Evolutionary conservation across 2,329 filamentous ascomycete genomes (phyloP).

Genomic region (Metarhizium anisopliae): DNA sequence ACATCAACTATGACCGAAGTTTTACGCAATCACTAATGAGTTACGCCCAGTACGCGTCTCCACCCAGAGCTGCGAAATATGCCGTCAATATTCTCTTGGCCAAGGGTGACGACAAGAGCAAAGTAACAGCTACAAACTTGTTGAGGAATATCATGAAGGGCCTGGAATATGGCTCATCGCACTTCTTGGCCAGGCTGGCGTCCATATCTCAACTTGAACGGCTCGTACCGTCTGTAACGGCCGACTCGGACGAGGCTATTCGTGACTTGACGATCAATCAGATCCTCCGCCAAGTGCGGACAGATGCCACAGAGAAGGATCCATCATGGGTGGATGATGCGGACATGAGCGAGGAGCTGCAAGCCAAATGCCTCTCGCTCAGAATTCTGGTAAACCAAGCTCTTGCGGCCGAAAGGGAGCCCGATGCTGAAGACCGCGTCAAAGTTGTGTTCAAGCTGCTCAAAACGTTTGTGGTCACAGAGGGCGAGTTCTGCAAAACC

Average conservation of each 20-base stretch:
- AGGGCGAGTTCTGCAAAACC: slow-evolving; percentile 72
- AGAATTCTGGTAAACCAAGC: slow-evolving; percentile 82
- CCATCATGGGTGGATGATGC: slow-evolving; percentile 60
- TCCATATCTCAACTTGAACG: slow-evolving; percentile 68
- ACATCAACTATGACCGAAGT: slow-evolving; percentile 72
- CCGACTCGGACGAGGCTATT: slow-evolving; percentile 67
- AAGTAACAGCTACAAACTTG: slow-evolving; percentile 79
- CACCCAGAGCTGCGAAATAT: slow-evolving; percentile 81
- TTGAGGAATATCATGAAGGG: slow-evolving; percentile 65
- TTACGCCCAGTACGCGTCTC: slow-evolving; percentile 75
- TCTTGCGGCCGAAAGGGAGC: slow-evolving; percentile 46
- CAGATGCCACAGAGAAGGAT: slow-evolving; percentile 45
- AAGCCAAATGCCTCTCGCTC: slow-evolving; percentile 74
- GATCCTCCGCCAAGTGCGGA: slow-evolving; percentile 62
- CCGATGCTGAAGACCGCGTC: slow-evolving; percentile 49
- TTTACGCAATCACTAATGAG: slow-evolving; percentile 73
- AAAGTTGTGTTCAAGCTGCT: slow-evolving; percentile 69
- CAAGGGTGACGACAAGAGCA: slow-evolving; percentile 60
- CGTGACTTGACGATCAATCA: slow-evolving; percentile 68
- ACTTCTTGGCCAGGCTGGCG: slow-evolving; percentile 68
- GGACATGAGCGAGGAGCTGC: slow-evolving; percentile 68
- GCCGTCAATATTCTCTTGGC: slow-evolving; percentile 84
- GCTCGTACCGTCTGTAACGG: slow-evolving; percentile 61
- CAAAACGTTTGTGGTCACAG: slow-evolving; percentile 62
- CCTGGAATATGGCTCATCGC: slow-evolving; percentile 61